These are phyloP conservation scores for Solanum pimpinellifolium DNA, from an alignment of 257 asterid genomes.

Conservation along the genomic window DNA sequence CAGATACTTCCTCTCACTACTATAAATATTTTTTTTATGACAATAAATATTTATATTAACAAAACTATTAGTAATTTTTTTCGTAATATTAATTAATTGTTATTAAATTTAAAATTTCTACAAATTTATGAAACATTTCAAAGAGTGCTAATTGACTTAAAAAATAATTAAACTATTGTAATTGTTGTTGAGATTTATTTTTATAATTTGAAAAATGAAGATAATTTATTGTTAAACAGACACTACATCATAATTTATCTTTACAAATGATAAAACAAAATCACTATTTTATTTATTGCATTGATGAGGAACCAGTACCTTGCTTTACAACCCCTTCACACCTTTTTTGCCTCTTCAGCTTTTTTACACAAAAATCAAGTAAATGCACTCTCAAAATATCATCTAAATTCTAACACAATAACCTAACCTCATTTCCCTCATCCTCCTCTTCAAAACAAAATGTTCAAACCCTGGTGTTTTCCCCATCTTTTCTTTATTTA, in stretches of 20 bases:
- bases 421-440: neutral
- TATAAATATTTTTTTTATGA: no score
- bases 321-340: neutral
- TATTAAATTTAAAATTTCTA: no score
- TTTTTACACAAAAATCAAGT: neutral
- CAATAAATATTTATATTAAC: no score
- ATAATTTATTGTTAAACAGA: neutral
- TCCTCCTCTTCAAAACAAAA: neutral
- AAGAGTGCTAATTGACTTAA: no score
- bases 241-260: neutral
- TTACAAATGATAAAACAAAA: neutral
- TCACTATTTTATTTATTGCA: neutral
- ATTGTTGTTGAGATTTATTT: neutral
- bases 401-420: neutral
- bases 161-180: no score
- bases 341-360: neutral
- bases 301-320: neutral
- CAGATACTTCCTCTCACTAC: neutral
- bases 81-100: no score
- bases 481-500: neutral
- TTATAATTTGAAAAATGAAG: neutral
- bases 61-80: no score
- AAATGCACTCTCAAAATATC: neutral
- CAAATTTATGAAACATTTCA: no score
- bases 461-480: neutral